A percentile compares a stretch with the other conserved stretches of the same genome.
Evolutionary conservation across 1,284 basidiomycete species (phyloP).

Genomic region (Leccinum solheimii): DNA sequence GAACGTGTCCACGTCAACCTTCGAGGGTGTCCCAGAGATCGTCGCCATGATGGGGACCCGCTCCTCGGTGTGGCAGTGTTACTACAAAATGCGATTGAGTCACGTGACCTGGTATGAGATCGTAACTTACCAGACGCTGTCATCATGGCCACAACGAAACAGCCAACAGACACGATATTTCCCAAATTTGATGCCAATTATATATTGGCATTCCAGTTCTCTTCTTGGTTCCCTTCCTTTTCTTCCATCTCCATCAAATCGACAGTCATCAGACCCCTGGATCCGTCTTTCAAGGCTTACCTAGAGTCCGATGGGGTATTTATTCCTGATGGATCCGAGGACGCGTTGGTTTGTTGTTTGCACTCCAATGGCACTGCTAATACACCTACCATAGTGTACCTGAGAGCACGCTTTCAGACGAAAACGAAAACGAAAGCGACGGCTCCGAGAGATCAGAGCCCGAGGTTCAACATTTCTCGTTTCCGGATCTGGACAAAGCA

Average conservation of each 20-base stretch:
- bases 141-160: not conserved
- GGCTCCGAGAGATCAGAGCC: constrained; percentile 43
- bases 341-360: constrained; percentile 50
- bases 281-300: constrained; percentile 68
- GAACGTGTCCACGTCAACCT: constrained; percentile 33
- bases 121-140: not conserved
- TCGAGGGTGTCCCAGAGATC: constrained; percentile 6
- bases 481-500: constrained; percentile 74
- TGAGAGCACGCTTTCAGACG: constrained; percentile 57
- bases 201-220: constrained; percentile 80
- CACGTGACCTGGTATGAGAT: constrained; percentile 13
- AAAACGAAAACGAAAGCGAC: constrained; percentile 40
- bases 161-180: constrained; percentile 11
- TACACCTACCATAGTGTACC: constrained; percentile 41
- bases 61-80: not conserved
- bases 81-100: not conserved
- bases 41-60: constrained; percentile 9
- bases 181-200: constrained; percentile 33
- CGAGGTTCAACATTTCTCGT: constrained; percentile 51
- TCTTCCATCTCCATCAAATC: constrained; percentile 72
- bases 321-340: constrained; percentile 80
- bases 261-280: constrained; percentile 73
- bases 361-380: constrained; percentile 18
- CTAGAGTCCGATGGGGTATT: constrained; percentile 79
- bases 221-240: constrained; percentile 85